phyloP scores from a whole-genome alignment of 2,329 filamentous ascomycete genomes.

The Scytalidium lignicola region DNA sequence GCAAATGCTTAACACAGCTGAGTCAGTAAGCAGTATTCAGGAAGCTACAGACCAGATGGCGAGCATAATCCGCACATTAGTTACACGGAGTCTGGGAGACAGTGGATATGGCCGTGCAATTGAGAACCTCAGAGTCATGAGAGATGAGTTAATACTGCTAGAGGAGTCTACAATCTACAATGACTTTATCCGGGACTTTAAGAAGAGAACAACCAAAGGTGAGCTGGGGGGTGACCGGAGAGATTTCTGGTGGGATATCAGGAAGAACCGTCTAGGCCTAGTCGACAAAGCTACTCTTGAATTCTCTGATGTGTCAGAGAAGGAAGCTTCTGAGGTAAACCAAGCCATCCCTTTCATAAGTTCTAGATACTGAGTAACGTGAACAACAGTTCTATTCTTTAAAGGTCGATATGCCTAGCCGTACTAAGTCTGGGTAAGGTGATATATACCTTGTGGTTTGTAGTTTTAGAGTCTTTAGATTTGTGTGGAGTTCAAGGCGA shows the following conservation, averaged over 20 bases:
- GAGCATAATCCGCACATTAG: constrained; percentile 60
- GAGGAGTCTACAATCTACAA: constrained; percentile 79
- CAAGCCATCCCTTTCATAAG: neutral
- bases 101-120: constrained; percentile 67
- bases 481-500: neutral
- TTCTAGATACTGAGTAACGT: neutral
- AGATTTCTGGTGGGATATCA: constrained; percentile 77
- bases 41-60: constrained; percentile 72
- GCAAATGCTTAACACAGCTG: constrained; percentile 60
- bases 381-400: constrained; percentile 9
- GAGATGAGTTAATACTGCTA: constrained; percentile 68
- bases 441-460: neutral
- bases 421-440: constrained; percentile 1
- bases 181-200: constrained; percentile 63
- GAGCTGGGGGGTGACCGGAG: constrained; percentile 67
- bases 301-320: constrained; percentile 59
- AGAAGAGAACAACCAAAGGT: constrained; percentile 63
- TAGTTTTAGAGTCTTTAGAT: neutral
- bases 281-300: constrained; percentile 61
- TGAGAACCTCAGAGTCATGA: constrained; percentile 72
- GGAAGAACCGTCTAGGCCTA: constrained; percentile 63
- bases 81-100: constrained; percentile 71
- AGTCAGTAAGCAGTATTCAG: constrained; percentile 56
- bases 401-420: constrained; percentile 6
- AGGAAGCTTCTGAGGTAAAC: constrained; percentile 57